Conservation (phyloP, 345 rosid genomes). For the Lenwebbia sp. region DNA sequence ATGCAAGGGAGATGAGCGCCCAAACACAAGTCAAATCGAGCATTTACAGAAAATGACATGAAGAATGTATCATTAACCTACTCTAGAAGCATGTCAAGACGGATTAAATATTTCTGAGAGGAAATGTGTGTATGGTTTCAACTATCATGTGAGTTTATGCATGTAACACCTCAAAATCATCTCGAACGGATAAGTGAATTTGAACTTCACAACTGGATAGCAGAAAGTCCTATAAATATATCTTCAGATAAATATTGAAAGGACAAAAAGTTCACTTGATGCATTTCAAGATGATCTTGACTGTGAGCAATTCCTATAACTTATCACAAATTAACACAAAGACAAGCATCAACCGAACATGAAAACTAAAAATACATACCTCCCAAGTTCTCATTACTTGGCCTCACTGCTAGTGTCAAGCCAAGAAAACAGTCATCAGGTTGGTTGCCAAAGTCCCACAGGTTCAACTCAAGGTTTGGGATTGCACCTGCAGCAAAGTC, state of each 20-base stretch:
- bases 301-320: neutral
- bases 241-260: neutral
- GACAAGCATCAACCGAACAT: neutral
- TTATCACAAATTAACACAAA: neutral
- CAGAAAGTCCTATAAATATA: neutral
- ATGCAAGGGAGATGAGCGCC: neutral
- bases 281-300: neutral
- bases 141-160: neutral
- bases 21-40: neutral
- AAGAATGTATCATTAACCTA: neutral
- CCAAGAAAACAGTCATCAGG: conserved; percentile 91
- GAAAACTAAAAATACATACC: conserved; percentile 18
- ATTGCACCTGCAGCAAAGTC: conserved; percentile 28
- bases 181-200: neutral
- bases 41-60: neutral
- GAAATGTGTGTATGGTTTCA: neutral
- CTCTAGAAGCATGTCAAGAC: neutral
- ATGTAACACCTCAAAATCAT: neutral
- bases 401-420: conserved; percentile 78
- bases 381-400: conserved; percentile 56
- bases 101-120: neutral
- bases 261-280: neutral
- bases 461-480: conserved; percentile 92
- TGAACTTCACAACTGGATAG: neutral
- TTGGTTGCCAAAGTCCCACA: conserved; percentile 78